Conservation (phyloP, 352 stramenopile species). For the Globisporangium middletonii region DNA sequence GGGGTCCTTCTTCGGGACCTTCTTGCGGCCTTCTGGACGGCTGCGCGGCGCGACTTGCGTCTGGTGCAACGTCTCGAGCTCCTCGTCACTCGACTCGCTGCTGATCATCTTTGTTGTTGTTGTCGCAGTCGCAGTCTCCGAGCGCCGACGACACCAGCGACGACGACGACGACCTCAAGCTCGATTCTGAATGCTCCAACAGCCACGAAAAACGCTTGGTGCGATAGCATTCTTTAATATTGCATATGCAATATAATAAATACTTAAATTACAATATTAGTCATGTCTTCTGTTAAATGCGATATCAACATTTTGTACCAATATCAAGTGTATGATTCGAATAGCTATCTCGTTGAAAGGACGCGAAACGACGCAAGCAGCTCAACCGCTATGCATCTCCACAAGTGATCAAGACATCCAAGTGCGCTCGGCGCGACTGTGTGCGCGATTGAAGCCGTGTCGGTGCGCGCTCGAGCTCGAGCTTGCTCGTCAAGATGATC, state of each 20-base stretch:
- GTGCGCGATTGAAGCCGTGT: too few species aligned
- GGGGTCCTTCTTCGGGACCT: constrained; percentile 19
- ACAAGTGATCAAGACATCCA: not conserved
- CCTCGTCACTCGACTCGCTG: constrained; percentile 87
- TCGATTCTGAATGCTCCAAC: not conserved
- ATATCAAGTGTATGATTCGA: not conserved
- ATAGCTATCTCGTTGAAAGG: not conserved
- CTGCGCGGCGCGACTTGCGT: constrained; percentile 21
- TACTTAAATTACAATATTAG: too few species aligned
- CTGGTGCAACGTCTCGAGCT: constrained; percentile 68
- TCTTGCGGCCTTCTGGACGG: constrained; percentile 28
- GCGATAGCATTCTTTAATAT: too few species aligned
- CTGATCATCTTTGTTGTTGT: constrained; percentile 56
- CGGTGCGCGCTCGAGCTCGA: too few species aligned
- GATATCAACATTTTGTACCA: too few species aligned
- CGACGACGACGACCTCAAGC: too few species aligned
- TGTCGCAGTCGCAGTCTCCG: not conserved
- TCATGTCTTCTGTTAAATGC: too few species aligned
- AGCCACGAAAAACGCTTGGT: not conserved
- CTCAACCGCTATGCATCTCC: not conserved
- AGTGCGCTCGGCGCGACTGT: not conserved
- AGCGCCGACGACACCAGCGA: too few species aligned
- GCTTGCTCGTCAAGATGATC: constrained; percentile 10
- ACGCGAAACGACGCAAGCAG: not conserved
- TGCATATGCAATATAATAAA: too few species aligned